Percentiles rank a stretch among this genome's conserved stretches.
Evolutionary conservation across 202 grass and related monocot species (phyloP).

Genomic region (Zizania palustris): DNA sequence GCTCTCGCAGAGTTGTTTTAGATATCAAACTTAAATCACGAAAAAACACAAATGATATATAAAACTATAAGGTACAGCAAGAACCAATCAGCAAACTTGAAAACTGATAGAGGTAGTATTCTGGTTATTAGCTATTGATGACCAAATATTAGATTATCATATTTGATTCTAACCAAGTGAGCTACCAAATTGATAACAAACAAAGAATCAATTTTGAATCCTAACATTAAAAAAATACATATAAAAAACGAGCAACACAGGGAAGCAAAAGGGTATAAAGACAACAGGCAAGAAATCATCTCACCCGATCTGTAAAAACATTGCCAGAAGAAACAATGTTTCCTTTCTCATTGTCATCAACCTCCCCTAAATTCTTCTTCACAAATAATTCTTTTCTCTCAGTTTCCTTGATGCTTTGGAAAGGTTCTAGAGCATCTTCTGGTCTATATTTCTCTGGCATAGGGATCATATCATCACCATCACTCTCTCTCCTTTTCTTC

Average conservation of each 20-base stretch:
- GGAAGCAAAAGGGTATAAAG: background rate
- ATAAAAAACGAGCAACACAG: background rate
- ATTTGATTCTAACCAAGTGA: background rate
- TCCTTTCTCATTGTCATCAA: constrained; percentile 42
- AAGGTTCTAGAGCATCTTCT: constrained; percentile 51
- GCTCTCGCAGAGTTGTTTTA: background rate
- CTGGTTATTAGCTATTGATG: background rate
- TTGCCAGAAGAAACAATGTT: constrained; percentile 50
- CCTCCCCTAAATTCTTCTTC: constrained; percentile 46
- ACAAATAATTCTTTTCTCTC: constrained; percentile 30
- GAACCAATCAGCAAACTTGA: constrained; percentile 8
- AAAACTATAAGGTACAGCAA: background rate
- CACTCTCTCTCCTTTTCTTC: constrained; percentile 57
- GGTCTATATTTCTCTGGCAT: constrained; percentile 40
- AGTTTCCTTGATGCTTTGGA: constrained; percentile 45
- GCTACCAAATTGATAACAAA: constrained; percentile 10
- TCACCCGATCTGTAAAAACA: constrained; percentile 67
- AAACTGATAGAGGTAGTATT: background rate
- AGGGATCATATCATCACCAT: constrained; percentile 37
- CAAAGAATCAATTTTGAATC: background rate
- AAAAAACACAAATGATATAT: background rate
- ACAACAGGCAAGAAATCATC: constrained; percentile 22
- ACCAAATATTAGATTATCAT: background rate
- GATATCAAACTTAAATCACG: constrained; percentile 8
- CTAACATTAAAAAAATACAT: too few species aligned